phyloP scores from a whole-genome alignment of 2,329 filamentous ascomycete genomes.

The Fusarium concolor region DNA sequence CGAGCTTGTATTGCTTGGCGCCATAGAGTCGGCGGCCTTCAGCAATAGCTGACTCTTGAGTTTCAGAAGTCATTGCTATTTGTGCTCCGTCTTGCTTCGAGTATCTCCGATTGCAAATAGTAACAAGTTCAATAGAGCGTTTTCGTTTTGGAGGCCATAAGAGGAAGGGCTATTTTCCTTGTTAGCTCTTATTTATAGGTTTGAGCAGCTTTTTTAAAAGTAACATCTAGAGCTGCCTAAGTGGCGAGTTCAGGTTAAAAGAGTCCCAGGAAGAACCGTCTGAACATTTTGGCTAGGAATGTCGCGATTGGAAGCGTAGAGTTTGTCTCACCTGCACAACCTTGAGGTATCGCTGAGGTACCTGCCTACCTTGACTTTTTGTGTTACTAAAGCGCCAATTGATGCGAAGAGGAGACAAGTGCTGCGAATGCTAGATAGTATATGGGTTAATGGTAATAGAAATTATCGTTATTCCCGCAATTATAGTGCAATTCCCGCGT shows the following conservation, averaged over 20 bases:
- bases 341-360: background rate
- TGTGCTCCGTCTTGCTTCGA: background rate
- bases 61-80: slow-evolving; percentile 30
- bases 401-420: background rate
- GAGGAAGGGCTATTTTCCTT: background rate
- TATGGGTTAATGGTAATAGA: background rate
- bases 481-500: background rate
- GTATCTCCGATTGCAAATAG: background rate
- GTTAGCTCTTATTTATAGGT: background rate
- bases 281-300: background rate
- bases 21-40: slow-evolving; percentile 51
- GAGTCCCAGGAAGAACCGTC: background rate
- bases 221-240: background rate
- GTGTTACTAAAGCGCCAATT: slow-evolving; percentile 10
- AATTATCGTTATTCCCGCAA: background rate
- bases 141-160: background rate
- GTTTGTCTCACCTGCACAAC: slow-evolving; percentile 27
- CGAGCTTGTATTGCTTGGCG: slow-evolving; percentile 50
- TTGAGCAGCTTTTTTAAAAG: background rate
- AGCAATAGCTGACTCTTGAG: slow-evolving; percentile 48
- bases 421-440: background rate
- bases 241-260: slow-evolving; percentile 17
- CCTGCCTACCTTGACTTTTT: background rate
- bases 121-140: background rate
- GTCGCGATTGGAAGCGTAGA: slow-evolving; percentile 8